Percentiles rank a stretch among this genome's conserved stretches.
phyloP scores from a whole-genome alignment of 805 yeast species.

The Alloascoidea africana region DNA sequence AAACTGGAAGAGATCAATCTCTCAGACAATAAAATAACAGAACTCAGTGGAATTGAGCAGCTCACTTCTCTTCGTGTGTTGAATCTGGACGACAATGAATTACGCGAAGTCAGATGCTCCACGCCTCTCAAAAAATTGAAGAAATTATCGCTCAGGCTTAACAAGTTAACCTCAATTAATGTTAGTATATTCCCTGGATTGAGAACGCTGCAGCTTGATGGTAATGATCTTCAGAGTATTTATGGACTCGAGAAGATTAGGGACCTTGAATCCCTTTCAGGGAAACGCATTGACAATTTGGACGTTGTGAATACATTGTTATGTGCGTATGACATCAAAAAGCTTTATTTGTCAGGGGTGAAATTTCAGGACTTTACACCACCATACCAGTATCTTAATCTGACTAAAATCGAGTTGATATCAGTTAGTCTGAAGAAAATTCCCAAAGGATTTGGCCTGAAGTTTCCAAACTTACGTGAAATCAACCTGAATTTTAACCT shows the following conservation, averaged over 20 bases:
- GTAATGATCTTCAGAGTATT: slow-evolving; percentile 14
- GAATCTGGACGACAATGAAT: slow-evolving; percentile 22
- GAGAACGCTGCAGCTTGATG: slow-evolving; percentile 10
- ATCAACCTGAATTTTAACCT: slow-evolving; percentile 17
- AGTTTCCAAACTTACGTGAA: slow-evolving; percentile 16
- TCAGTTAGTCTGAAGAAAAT: slow-evolving; percentile 11
- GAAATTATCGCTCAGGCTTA: slow-evolving; percentile 22
- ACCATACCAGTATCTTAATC: slow-evolving; percentile 12
- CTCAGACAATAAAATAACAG: slow-evolving; percentile 10
- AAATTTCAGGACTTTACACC: slow-evolving; percentile 6
- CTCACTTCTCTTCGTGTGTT: slow-evolving; percentile 20
- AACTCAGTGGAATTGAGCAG: slow-evolving; percentile 13
- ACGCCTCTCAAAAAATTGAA: slow-evolving; percentile 18
- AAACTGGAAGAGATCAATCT: slow-evolving; percentile 13
- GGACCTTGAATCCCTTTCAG: slow-evolving; percentile 24
- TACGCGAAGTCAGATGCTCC: slow-evolving; percentile 13
- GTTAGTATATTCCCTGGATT: slow-evolving; percentile 13
- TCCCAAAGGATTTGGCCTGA: slow-evolving; percentile 13
- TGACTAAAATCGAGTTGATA: slow-evolving; percentile 16
- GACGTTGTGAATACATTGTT: slow-evolving; percentile 11
- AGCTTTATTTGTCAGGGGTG: slow-evolving; percentile 25
- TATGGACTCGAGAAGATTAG: slow-evolving; percentile 19
- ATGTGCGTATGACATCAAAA: slow-evolving; percentile 15
- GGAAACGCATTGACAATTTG: slow-evolving; percentile 18
- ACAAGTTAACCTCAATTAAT: slow-evolving; percentile 18